A percentile compares a stretch with the other conserved stretches of the same genome.
Conservation (phyloP, 345 rosid genomes). For the Pistacia vera region DNA sequence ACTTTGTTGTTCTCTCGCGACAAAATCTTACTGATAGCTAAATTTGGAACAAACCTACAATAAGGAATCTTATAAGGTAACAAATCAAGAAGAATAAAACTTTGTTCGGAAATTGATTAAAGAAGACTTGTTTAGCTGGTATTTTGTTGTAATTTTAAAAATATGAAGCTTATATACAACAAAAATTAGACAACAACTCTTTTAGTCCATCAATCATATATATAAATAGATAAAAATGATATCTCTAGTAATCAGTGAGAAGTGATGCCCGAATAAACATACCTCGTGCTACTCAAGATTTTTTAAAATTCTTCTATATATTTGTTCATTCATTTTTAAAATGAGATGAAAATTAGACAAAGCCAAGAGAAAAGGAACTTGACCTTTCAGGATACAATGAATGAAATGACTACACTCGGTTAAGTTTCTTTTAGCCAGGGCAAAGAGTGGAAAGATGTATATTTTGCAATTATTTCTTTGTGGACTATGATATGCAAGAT, state of each 20-base stretch:
- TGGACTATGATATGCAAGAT: background rate
- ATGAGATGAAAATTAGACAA: background rate
- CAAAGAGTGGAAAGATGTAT: background rate
- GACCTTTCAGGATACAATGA: background rate
- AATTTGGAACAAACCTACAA: constrained; percentile 92
- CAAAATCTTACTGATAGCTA: constrained; percentile 89
- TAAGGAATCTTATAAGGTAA: constrained; percentile 11
- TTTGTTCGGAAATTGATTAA: background rate
- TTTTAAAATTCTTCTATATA: background rate
- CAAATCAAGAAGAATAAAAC: background rate
- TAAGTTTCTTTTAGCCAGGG: background rate
- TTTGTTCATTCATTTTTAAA: background rate
- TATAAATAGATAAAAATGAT: background rate
- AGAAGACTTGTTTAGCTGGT: background rate
- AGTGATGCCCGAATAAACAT: too few species aligned
- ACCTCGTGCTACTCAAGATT: background rate
- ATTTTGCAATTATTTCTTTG: background rate
- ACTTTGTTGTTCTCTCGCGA: constrained; percentile 92
- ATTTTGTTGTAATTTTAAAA: background rate
- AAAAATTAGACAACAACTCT: background rate
- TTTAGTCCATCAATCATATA: too few species aligned
- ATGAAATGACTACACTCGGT: background rate
- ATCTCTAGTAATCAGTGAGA: too few species aligned
- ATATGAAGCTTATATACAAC: constrained; percentile 2
- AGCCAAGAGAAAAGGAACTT: background rate